Conservation (phyloP, 83 land plant species). For the Picea abies region DNA sequence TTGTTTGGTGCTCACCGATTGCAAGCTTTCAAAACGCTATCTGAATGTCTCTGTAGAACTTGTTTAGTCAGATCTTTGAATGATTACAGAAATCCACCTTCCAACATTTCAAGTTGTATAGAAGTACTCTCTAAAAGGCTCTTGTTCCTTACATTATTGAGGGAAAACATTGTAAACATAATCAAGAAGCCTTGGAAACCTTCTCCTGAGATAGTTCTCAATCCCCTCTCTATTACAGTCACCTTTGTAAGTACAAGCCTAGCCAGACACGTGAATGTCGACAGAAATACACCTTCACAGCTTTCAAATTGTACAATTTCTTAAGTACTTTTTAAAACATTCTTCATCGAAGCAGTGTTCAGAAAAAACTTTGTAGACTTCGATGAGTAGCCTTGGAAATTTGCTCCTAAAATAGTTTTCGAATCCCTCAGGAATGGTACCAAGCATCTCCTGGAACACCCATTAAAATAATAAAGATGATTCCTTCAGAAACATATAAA, state of each 20-base stretch:
- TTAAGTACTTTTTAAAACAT: background rate
- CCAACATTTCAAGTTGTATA: background rate
- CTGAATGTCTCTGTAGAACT: background rate
- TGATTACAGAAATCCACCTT: conserved; percentile 5
- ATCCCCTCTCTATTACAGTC: conserved; percentile 33
- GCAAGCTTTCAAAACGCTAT: background rate
- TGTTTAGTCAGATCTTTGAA: background rate
- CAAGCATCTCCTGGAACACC: conserved; percentile 46
- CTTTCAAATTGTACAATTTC: background rate
- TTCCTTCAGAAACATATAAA: background rate
- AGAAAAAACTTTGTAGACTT: conserved; percentile 3
- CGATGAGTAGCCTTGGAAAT: background rate
- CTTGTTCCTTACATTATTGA: conserved; percentile 63
- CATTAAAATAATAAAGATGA: background rate
- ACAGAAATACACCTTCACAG: background rate
- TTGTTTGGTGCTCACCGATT: background rate
- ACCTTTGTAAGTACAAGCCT: conserved; percentile 26
- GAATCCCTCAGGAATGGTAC: conserved; percentile 72
- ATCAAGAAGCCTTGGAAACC: conserved; percentile 74
- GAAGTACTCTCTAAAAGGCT: conserved; percentile 56
- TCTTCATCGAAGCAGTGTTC: background rate
- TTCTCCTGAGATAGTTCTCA: conserved; percentile 65
- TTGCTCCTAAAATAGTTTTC: conserved; percentile 44
- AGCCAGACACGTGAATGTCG: conserved; percentile 8
- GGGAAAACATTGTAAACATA: conserved; percentile 72